Evolutionary conservation across 2,329 filamentous ascomycete species (phyloP).

Genomic region (Cadophora sp.): DNA sequence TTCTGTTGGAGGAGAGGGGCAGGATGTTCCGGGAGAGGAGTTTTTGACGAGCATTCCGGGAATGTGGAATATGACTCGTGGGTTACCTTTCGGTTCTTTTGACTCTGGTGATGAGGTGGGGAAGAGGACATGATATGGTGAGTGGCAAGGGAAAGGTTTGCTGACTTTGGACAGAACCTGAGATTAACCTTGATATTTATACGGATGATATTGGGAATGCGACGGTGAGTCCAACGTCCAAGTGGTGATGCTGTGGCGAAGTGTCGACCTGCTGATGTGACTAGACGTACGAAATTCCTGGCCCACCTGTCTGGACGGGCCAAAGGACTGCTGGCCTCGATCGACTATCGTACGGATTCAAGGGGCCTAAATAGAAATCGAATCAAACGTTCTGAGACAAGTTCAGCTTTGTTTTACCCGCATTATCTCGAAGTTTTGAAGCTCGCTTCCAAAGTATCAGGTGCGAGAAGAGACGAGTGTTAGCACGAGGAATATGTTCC

Average conservation of each 20-base stretch:
- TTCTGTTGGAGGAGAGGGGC: slow-evolving; percentile 26
- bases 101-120: too few species aligned
- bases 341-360: slow-evolving; percentile 19
- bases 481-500: too few species aligned
- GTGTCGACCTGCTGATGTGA: neutral
- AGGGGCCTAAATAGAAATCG: slow-evolving; percentile 17
- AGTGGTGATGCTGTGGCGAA: neutral
- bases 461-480: too few species aligned
- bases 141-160: neutral
- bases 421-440: too few species aligned
- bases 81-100: neutral
- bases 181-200: slow-evolving; percentile 32
- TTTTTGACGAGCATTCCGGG: slow-evolving; percentile 27
- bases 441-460: too few species aligned
- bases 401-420: too few species aligned
- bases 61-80: slow-evolving; percentile 28
- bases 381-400: too few species aligned
- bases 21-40: slow-evolving; percentile 24
- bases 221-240: slow-evolving; percentile 12
- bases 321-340: neutral
- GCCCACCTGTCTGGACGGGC: slow-evolving; percentile 23
- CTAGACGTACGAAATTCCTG: slow-evolving; percentile 20
- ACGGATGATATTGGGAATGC: slow-evolving; percentile 16
- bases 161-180: slow-evolving; percentile 24
- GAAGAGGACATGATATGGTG: too few species aligned